Evolutionary conservation across 257 asterid species (phyloP).

Genomic region (Solanum etuberosum): DNA sequence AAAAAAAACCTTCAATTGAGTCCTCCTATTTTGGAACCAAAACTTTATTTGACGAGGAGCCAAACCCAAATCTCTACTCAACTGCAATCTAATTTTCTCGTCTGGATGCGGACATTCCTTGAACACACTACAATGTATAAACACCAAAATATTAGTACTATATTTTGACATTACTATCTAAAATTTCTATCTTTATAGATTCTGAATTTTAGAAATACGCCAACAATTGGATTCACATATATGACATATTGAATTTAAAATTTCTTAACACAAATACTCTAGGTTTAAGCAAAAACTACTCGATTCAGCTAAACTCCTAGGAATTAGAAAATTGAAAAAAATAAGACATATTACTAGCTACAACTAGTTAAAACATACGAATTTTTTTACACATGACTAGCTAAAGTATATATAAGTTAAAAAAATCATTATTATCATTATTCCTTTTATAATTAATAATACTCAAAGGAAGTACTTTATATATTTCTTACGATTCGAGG

Average conservation of each 20-base stretch:
- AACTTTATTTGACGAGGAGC: slow-evolving; percentile 93
- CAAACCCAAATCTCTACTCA: slow-evolving; percentile 76
- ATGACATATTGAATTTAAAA: background rate
- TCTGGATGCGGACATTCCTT: slow-evolving; percentile 94
- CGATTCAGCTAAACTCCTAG: background rate
- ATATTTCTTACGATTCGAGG: slow-evolving; percentile 57
- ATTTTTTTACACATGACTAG: background rate
- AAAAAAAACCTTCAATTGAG: slow-evolving; percentile 75
- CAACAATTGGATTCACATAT: rapidly evolving
- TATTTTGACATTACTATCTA: background rate
- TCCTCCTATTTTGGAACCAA: slow-evolving; percentile 95
- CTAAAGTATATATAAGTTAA: background rate
- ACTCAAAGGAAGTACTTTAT: too few relatives aligned
- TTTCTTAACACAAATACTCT: background rate
- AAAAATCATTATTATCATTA: background rate
- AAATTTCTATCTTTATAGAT: background rate
- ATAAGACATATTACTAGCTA: background rate
- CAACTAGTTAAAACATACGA: background rate
- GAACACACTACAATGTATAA: slow-evolving; percentile 15
- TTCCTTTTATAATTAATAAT: background rate
- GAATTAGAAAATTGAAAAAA: background rate
- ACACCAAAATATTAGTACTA: slow-evolving; percentile 5
- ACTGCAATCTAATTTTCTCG: slow-evolving; percentile 67
- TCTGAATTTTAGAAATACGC: background rate
- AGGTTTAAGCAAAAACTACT: background rate